These are phyloP conservation scores for Triticum monococcum DNA, from an alignment of 176 grass and related monocot species.

Conservation along the genomic window DNA sequence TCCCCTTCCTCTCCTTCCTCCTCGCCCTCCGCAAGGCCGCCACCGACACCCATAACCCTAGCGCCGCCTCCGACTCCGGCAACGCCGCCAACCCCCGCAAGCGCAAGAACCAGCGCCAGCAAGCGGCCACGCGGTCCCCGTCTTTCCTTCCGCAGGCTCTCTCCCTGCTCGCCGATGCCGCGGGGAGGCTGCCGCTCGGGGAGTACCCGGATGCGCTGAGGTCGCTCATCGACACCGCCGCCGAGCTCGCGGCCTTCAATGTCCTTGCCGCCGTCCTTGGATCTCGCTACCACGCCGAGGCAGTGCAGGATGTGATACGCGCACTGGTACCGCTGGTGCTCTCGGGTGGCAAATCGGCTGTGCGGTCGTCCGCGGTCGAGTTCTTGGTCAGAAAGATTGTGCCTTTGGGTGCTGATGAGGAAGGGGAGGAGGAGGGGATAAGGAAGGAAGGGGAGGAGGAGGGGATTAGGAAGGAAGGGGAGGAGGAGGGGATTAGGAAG, in stretches of 20 bases:
- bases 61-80: not conserved
- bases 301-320: constrained; percentile 57
- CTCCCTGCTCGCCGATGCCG: constrained; percentile 49
- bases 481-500: too few relatives aligned
- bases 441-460: constrained; percentile 24
- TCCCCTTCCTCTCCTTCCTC: constrained; percentile 77
- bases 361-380: constrained; percentile 37
- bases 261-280: constrained; percentile 56
- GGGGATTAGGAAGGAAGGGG: too few relatives aligned
- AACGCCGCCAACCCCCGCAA: constrained; percentile 10
- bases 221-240: constrained; percentile 61
- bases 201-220: constrained; percentile 54
- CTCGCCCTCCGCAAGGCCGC: constrained; percentile 56
- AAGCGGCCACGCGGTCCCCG: not conserved
- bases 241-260: constrained; percentile 44
- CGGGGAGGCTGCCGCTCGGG: constrained; percentile 59
- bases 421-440: constrained; percentile 55
- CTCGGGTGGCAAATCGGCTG: constrained; percentile 33
- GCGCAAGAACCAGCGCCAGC: constrained; percentile 26
- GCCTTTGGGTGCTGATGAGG: constrained; percentile 56
- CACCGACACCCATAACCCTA: not conserved
- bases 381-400: constrained; percentile 68
- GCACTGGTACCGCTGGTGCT: constrained; percentile 51
- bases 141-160: constrained; percentile 44
- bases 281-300: constrained; percentile 39